phyloP scores from a whole-genome alignment of 768 basidiomycete species.

The Kwoniella dendrophila region DNA sequence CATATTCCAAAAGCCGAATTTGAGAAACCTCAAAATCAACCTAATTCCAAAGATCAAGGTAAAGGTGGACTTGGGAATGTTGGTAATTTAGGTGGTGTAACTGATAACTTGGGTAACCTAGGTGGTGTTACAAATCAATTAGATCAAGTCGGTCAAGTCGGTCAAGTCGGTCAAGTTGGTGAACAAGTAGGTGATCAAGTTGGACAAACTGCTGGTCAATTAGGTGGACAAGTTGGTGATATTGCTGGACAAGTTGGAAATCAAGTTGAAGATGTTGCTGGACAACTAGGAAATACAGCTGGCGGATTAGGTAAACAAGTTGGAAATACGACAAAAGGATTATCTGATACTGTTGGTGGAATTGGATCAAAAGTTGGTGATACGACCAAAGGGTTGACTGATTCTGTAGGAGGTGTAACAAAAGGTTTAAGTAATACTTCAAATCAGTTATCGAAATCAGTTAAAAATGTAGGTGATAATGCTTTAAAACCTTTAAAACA shows the following conservation, averaged over 20 bases:
- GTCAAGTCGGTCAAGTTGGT: constrained; percentile 5
- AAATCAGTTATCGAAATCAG: background rate
- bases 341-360: constrained; percentile 2
- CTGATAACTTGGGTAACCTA: constrained; percentile 3
- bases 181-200: constrained; percentile 9
- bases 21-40: too few species aligned
- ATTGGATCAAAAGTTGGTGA: constrained; percentile 1
- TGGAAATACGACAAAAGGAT: background rate
- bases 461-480: constrained; percentile 6
- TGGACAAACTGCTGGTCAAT: constrained; percentile 2
- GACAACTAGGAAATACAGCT: background rate
- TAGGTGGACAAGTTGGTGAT: constrained; percentile 7
- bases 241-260: constrained; percentile 11
- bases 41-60: background rate
- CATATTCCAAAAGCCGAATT: background rate
- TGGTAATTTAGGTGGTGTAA: background rate
- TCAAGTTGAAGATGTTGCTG: background rate
- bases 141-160: constrained; percentile 4
- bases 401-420: background rate
- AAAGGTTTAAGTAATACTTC: constrained; percentile 7
- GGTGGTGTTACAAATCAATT: constrained; percentile 1
- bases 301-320: constrained; percentile 5
- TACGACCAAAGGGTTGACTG: background rate
- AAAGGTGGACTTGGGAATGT: constrained; percentile 6
- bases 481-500: constrained; percentile 7